Conservation (phyloP, 495 filamentous ascomycete genomes). For the Podospora appendiculata region DNA sequence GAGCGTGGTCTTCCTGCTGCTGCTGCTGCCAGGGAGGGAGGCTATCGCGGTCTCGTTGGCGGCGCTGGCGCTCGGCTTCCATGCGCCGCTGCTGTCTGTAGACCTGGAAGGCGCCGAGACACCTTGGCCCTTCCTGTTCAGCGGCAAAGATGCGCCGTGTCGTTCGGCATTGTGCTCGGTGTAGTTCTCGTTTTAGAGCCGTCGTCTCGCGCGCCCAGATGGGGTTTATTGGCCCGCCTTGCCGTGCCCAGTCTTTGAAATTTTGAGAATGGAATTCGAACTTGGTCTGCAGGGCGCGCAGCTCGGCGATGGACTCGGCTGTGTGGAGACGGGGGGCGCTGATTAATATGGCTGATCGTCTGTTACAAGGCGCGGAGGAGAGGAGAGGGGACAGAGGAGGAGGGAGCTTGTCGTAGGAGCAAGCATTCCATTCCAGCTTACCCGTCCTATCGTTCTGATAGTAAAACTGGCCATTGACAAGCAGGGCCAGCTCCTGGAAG, state of each 20-base stretch:
- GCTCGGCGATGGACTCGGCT: constrained; percentile 36
- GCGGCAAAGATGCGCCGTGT: constrained; percentile 36
- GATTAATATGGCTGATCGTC: background rate
- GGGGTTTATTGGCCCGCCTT: constrained; percentile 37
- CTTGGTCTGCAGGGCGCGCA: constrained; percentile 27
- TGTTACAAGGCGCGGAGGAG: constrained; percentile 7
- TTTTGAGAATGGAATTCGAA: constrained; percentile 32
- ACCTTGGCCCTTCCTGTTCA: constrained; percentile 25
- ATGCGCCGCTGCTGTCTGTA: constrained; percentile 27
- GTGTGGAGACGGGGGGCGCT: background rate
- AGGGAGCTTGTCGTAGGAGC: background rate
- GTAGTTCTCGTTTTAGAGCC: constrained; percentile 29
- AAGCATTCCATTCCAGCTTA: constrained; percentile 11
- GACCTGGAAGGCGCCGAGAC: constrained; percentile 38
- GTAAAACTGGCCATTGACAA: constrained; percentile 39
- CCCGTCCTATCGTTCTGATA: constrained; percentile 41
- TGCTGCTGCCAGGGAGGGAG: constrained; percentile 12
- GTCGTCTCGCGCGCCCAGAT: constrained; percentile 35
- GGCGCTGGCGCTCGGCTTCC: constrained; percentile 11
- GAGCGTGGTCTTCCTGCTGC: constrained; percentile 3
- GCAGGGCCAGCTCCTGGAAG: constrained; percentile 38
- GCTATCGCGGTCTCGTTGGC: constrained; percentile 5
- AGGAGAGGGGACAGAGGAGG: background rate
- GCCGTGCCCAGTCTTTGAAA: constrained; percentile 36
- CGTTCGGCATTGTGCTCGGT: constrained; percentile 40